Base-by-base conservation (phyloP, 768 basidiomycete genomes). In the Lentinula aciculospora region DNA sequence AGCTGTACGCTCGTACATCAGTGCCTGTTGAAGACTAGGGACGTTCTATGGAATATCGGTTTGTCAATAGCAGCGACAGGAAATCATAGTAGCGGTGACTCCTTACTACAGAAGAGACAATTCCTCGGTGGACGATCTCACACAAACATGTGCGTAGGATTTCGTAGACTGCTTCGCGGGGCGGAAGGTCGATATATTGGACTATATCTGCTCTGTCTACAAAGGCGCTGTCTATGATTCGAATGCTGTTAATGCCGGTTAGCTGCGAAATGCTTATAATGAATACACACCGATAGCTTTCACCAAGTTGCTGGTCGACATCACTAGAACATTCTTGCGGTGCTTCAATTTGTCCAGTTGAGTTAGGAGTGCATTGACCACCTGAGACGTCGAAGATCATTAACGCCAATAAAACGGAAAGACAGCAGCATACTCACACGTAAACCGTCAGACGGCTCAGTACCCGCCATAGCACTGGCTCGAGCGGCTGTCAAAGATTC, bases 151-250 rank as follows among this genome's bases (percentile, higher is more conserved):
- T 84, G 6, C 86, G 81, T 28, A 98, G 73, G 62, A 99, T 98
- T 69, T 94, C 90, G 72, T 97, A 98, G 47, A 98, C 82, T 0
- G 94, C 97, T 61, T 94, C 89, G 15, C 87, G 82, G 4, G 94
- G 86, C 1, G 97, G 97, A 6, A 94, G 79, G 62, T 94, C 95
- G 19, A 98, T 81, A 65, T 93, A 97, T 76, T 96, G 95, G 19
- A 97, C 84, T 49, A 98, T 94, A 65, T 99, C 97, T 8, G 96
- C 97, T 39, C 97, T 88, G 67, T 98, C 97, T 48, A 98, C 85
- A 68, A 98, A 98, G 3, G 96, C 97, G 50, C 84, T 85, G 65
- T 99, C 96, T 98, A 45, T 51, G 50, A 19, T 6, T 7, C 48
- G 8, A 10, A 32, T 49, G 37, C 50, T 17, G 36, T 37, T 50